Base-by-base conservation (phyloP, 139 green algal species). In the Microglena sp. region DNA sequence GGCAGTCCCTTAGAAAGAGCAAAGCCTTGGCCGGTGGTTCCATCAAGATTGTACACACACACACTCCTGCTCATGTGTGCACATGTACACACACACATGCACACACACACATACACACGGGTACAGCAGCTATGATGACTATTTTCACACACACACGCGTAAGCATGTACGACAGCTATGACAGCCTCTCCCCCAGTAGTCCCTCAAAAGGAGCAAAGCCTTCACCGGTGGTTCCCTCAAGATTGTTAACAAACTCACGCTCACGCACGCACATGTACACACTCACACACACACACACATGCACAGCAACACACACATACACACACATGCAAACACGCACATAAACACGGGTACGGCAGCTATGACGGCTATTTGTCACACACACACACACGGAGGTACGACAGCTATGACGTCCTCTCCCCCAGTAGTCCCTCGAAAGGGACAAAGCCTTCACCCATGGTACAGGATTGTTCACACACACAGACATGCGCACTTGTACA, bases 261-360 rank as follows among this genome's bases (percentile, higher is more conserved):
- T 24, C 40, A 50, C 15, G 18, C 40, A 50, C 15, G 18, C 40
- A 50, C 40, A 50, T 18, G 18, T 18, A 50, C 40, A 50, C 15
- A 50, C 40, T 24, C 40, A 50, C 40, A 50, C 40, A 50, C 40
- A 50, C 40, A 50, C 40, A 50, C 40, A 50, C 40, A 50, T 18
- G 18, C 40, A 50, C 40, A 50, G 15, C 40, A 11, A 50, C 40
- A 50, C 40, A 50, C 40, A 50, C 40, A 50, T 18, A 50, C 40
- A 50, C 40, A 50, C 40, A 50, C 60, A 28, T 26, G 18, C 45
- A 55, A 40, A 58, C 18, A 18, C 60, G 33, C 36, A 2, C 2
- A 18, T 18, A 50, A 11, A n/a, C n/a, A n/a, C n/a, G n/a, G n/a
- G n/a, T n/a, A n/a, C n/a, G n/a, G n/a, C n/a, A n/a, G n/a, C n/a